Evolutionary conservation across 1,139 yeast species (phyloP), one percentile per base, ranked within the genome.

Genomic region (Ashbya aceris): DNA sequence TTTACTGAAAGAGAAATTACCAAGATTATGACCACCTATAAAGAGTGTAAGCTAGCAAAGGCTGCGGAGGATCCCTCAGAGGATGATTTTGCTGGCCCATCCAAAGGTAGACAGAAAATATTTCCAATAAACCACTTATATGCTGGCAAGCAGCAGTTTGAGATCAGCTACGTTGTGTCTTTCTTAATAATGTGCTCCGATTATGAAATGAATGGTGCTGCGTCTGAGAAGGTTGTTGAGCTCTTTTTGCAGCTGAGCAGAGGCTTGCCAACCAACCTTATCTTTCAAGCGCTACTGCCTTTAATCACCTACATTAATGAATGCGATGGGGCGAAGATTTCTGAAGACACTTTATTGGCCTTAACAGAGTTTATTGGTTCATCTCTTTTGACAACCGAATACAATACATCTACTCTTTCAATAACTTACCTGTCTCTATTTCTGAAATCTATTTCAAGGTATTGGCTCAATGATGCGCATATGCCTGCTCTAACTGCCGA

Each of bases 301-400:
- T 9, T 45, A 7, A 13, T 39, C 8, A 10, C n/a, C 5, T 30
- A 31, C 10, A 20, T 45, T 12, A 27, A 39, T 5, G 2, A 3
- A 8, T 8, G n/a, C 33, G 27, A 17, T 2, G 7, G 8, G 11
- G 10, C n/a, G 9, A 27, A 42, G 2, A 17, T 23, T 13, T 8
- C 14, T 4, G 9, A 23, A 9, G 30, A 11, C 5, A 8, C 36
- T 12, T 32, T 57, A 14, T 53, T 45, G 36, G 34, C 30, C 2
- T 39, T 60, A 3, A 52, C 60, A 1, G 54, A 56, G 32, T 17
- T 51, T 10, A 40, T 55, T 10, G 60, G 56, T 10, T 49, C 49
- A 9, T 43, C 49, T 10, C 36, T 60, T n/a, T 40, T 60, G 7
- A 45, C 44, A 27, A 37, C 46, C 5, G 44, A 44, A 8, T 56